These are phyloP conservation scores for Fonsecaea multimorphosa DNA, from an alignment of 2,329 filamentous ascomycete genomes.

Conservation along the genomic window DNA sequence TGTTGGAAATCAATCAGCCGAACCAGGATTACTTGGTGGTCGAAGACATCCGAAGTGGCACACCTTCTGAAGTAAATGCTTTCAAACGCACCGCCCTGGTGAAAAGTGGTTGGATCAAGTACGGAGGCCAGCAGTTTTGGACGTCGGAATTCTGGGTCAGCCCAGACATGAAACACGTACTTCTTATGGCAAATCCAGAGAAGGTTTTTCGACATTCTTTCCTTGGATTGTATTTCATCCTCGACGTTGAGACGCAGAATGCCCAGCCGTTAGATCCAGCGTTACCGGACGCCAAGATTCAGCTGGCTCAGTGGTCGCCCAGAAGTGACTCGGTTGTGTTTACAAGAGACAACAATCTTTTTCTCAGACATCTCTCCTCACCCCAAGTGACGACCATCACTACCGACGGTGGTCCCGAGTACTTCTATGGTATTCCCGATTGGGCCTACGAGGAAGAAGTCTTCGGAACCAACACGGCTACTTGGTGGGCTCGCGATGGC, in stretches of 20 bases:
- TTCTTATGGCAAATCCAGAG: conserved; percentile 74
- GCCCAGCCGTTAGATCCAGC: conserved; percentile 77
- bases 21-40: conserved; percentile 80
- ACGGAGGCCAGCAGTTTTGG: conserved; percentile 61
- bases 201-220: conserved; percentile 91
- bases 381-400: conserved; percentile 75
- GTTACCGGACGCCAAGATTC: conserved; percentile 69
- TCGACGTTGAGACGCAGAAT: conserved; percentile 81
- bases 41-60: conserved; percentile 75
- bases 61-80: conserved; percentile 46
- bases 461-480: conserved; percentile 77
- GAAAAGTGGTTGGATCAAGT: conserved; percentile 68
- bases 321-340: conserved; percentile 86
- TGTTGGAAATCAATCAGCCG: conserved; percentile 71
- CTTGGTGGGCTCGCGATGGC: conserved; percentile 94
- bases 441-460: conserved; percentile 97
- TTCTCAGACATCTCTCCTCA: conserved; percentile 70
- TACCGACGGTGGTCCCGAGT: conserved; percentile 80
- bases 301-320: conserved; percentile 90
- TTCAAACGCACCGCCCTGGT: conserved; percentile 73
- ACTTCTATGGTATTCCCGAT: conserved; percentile 95
- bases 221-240: conserved; percentile 85
- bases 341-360: conserved; percentile 89
- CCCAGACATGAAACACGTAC: conserved; percentile 80
- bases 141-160: conserved; percentile 75